phyloP scores from a whole-genome alignment of 371 early-diverging fungal genomes.

The Apophysomyces trapeziformis region DNA sequence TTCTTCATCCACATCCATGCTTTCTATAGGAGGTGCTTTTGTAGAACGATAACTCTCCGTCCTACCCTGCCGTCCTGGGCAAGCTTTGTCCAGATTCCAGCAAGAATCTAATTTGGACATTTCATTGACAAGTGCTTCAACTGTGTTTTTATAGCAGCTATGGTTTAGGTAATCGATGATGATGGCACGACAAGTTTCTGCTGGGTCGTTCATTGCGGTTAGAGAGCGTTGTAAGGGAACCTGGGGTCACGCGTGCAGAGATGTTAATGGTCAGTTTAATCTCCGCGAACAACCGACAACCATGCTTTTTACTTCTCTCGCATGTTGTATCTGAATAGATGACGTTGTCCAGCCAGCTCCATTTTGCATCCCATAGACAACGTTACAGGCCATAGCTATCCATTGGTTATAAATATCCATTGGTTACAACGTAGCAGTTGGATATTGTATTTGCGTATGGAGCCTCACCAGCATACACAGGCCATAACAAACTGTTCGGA shows the following conservation, averaged over 20 bases:
- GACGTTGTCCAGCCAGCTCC: too few relatives aligned
- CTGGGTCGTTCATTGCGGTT: slow-evolving; percentile 17
- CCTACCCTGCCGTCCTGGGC: slow-evolving; percentile 5
- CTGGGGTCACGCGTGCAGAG: not conserved
- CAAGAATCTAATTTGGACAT: slow-evolving; percentile 35
- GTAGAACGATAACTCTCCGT: not conserved
- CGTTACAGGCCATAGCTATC: not conserved
- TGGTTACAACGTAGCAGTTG: too few relatives aligned
- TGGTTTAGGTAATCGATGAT: slow-evolving; percentile 60
- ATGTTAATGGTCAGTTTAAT: not conserved
- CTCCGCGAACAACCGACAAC: not conserved
- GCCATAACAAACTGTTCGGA: too few relatives aligned
- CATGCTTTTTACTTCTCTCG: not conserved
- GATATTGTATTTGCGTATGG: too few relatives aligned
- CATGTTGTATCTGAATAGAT: not conserved
- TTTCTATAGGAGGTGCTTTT: not conserved
- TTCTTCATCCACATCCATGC: not conserved
- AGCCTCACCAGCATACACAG: too few relatives aligned
- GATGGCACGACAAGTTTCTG: slow-evolving; percentile 30
- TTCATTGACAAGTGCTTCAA: slow-evolving; percentile 60
- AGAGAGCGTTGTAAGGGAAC: not conserved
- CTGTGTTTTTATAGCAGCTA: slow-evolving; percentile 66
- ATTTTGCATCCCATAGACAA: too few relatives aligned
- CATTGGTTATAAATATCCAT: not conserved
- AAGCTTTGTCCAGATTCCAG: not conserved